Evolutionary conservation across 2,329 filamentous ascomycete genomes (phyloP).

Genomic region (Clarireedia paspali): DNA sequence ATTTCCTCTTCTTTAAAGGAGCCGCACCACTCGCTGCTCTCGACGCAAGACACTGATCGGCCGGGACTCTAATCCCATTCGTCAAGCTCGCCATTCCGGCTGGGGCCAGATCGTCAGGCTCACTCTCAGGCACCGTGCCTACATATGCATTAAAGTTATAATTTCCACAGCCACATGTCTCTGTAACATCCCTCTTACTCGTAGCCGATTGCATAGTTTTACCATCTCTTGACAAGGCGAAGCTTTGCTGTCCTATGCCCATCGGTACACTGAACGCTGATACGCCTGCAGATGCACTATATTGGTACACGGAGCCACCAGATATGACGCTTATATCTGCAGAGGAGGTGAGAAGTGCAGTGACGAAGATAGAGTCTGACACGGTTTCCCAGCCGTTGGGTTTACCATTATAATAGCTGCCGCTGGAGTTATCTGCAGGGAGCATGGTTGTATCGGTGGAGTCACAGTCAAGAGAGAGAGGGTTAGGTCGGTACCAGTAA

Average conservation of each 20-base stretch:
- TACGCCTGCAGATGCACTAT: not conserved
- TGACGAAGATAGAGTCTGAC: constrained; percentile 1
- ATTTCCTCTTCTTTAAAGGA: not conserved
- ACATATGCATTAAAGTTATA: constrained; percentile 10
- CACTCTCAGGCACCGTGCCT: not conserved
- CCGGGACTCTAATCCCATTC: not conserved
- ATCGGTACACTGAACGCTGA: not conserved
- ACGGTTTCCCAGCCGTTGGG: constrained; percentile 4
- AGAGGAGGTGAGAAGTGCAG: not conserved
- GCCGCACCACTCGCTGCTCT: not conserved
- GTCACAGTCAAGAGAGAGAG: not conserved
- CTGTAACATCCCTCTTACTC: not conserved
- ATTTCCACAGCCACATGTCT: not conserved
- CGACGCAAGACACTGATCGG: not conserved
- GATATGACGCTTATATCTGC: not conserved
- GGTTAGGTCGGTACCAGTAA: constrained; percentile 8
- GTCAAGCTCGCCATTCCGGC: not conserved
- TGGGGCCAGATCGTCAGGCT: not conserved
- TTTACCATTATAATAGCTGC: constrained; percentile 1
- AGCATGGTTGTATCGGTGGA: constrained; percentile 6
- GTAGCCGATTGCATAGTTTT: not conserved
- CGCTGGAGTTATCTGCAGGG: not conserved
- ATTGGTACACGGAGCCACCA: not conserved
- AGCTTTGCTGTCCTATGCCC: not conserved
- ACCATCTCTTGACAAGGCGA: not conserved